phyloP scores from a whole-genome alignment of 441 rosid species.

The Omphalea diandra region DNA sequence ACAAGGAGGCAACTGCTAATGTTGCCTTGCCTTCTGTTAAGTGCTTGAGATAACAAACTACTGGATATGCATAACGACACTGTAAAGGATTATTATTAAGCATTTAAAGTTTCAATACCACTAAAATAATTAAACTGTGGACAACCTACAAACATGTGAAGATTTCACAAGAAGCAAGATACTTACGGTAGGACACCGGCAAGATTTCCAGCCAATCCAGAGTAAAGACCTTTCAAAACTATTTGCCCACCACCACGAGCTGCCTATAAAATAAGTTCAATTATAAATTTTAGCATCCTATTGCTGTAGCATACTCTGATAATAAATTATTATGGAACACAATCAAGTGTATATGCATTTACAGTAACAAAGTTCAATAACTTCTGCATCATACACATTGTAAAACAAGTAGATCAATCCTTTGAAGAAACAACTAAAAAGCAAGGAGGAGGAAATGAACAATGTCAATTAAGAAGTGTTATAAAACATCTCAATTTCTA shows the following conservation, averaged over 20 bases:
- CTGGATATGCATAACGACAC: neutral
- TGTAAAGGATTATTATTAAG: neutral
- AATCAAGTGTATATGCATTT: neutral
- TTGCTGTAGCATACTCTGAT: neutral
- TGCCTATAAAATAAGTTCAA: constrained; percentile 29
- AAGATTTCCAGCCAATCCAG: constrained; percentile 58
- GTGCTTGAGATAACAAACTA: neutral
- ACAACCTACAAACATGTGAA: neutral
- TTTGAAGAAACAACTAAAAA: neutral
- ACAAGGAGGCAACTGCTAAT: neutral
- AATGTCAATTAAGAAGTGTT: neutral
- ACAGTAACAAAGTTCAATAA: neutral
- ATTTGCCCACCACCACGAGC: constrained; percentile 49
- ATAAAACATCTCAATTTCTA: neutral
- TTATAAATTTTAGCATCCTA: neutral
- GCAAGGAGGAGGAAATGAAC: neutral
- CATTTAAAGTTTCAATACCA: neutral
- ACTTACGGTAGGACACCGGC: constrained; percentile 59
- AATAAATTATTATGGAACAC: neutral
- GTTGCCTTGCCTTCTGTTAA: neutral
- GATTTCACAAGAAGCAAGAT: neutral
- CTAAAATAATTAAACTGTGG: neutral
- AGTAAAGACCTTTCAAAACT: constrained; percentile 43
- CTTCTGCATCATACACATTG: neutral
- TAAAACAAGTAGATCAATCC: neutral